Conservation (phyloP, 306 rosid genomes). For the Senna siamea region DNA sequence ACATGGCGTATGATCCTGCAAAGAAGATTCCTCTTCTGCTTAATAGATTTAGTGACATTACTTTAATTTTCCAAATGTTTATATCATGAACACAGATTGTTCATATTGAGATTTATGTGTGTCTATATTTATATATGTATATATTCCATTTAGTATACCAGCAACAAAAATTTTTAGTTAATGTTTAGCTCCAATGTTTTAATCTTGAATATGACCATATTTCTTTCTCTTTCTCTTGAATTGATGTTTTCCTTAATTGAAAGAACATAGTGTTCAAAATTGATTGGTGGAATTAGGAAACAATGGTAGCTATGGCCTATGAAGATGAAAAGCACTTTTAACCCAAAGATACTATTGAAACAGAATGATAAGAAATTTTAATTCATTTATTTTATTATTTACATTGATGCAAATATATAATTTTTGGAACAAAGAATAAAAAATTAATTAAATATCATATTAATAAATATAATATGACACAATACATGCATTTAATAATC, state of each 20-base stretch:
- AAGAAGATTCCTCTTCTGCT: slow-evolving; percentile 9
- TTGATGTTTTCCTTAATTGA: too few species aligned
- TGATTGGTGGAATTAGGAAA: slow-evolving; percentile 35
- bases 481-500: too few species aligned
- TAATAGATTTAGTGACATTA: background rate
- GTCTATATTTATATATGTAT: too few species aligned
- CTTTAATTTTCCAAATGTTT: background rate
- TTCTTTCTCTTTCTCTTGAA: background rate
- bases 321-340: slow-evolving; percentile 33
- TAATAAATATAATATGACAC: too few species aligned
- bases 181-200: background rate
- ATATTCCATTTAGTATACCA: background rate
- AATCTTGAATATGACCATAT: background rate
- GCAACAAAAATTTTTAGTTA: background rate
- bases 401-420: too few species aligned
- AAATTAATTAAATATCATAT: too few species aligned
- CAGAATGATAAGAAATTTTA: background rate
- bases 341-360: slow-evolving; percentile 35
- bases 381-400: too few species aligned
- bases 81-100: background rate
- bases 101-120: background rate
- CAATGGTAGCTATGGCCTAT: slow-evolving; percentile 34
- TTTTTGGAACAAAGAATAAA: too few species aligned
- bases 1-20: slow-evolving; percentile 6
- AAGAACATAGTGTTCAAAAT: slow-evolving; percentile 33